Evolutionary conservation across 371 early-diverging fungal species (phyloP), one percentile per base, ranked within the genome.

Genomic region (Mycotypha africana): DNA sequence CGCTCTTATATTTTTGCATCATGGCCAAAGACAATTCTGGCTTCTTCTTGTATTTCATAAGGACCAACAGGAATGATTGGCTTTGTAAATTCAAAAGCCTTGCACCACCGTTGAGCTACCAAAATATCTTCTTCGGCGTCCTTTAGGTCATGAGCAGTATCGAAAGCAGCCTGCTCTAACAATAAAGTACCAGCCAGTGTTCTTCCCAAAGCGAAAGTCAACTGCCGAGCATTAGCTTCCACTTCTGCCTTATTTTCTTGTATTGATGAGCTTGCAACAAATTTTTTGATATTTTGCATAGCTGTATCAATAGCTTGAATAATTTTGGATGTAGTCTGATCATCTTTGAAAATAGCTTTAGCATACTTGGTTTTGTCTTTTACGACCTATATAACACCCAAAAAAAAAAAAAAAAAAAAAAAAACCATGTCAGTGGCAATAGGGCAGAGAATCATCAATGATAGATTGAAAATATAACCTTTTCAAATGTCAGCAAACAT

Each of bases 121-220:
- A 50, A 32, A 0, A 65, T 20, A 28, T 65, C 62, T 16, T 56
- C 53, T 11, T 53, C 49, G 11, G 60, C 52, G 4, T 48, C 58
- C 9, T 62, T 45, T 6, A 42, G 23, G 5, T 43, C 37, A 26
- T 60, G 67, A 28, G 30, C 26, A 1, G 59, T 40, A 21, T 69
- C 72, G 70, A 74, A 78, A 12, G 63, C 61, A 19, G 77, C 70
- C 26, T 80, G 78, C 23, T 78, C 70, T 15, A 74, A 37, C 25
- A 80, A 45, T 31, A 80, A 51, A 11, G 69, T 66, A 25, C 69
- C 78, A 2, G 74, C 66, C 9, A 76, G 41, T 10, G 63, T 51
- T 35, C 67, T 71, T 7, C 71, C 81, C 41, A 80, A 57, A 14
- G 75, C 70, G 48, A 80, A 74, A 1, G 74, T 68, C 26, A 80